phyloP scores from a whole-genome alignment of 2,329 filamentous ascomycete genomes.

The Geosmithia putterillii region DNA sequence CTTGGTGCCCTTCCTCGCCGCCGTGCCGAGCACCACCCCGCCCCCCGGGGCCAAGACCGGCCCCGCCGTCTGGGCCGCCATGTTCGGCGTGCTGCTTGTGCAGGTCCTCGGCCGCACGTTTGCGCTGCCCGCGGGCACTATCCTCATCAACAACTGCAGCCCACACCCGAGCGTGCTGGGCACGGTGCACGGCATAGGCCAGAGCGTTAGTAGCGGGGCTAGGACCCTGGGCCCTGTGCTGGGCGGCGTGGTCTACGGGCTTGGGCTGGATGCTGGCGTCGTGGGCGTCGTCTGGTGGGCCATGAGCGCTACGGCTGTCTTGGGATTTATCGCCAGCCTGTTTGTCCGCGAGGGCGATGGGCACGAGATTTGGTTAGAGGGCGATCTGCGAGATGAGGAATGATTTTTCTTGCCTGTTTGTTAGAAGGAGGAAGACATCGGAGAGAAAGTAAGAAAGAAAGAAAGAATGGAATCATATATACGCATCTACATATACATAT shows the following conservation, averaged over 20 bases:
- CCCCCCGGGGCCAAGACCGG: conserved; percentile 41
- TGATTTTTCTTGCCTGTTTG: too few species aligned
- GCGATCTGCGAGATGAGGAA: too few species aligned
- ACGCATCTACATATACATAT: too few species aligned
- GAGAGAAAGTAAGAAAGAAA: not conserved
- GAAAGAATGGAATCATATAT: not conserved
- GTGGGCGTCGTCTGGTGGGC: conserved; percentile 49
- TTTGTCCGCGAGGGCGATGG: conserved; percentile 49
- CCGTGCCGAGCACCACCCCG: conserved; percentile 45
- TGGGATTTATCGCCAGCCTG: conserved; percentile 36
- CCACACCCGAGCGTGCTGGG: conserved; percentile 34
- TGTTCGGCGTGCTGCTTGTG: conserved; percentile 47
- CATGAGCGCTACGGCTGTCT: conserved; percentile 33
- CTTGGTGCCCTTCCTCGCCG: conserved; percentile 56
- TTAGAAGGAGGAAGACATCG: conserved; percentile 14
- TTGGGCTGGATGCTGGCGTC: conserved; percentile 41
- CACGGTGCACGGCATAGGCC: conserved; percentile 36
- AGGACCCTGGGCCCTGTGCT: conserved; percentile 48
- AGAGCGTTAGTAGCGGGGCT: conserved; percentile 45
- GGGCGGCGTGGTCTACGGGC: conserved; percentile 48
- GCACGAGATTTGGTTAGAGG: conserved; percentile 52
- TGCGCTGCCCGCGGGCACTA: conserved; percentile 31
- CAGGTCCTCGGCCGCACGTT: conserved; percentile 60
- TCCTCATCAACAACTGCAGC: conserved; percentile 34
- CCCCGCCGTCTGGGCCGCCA: conserved; percentile 48